phyloP scores from a whole-genome alignment of 345 rosid species.

The Lumnitzera racemosa region DNA sequence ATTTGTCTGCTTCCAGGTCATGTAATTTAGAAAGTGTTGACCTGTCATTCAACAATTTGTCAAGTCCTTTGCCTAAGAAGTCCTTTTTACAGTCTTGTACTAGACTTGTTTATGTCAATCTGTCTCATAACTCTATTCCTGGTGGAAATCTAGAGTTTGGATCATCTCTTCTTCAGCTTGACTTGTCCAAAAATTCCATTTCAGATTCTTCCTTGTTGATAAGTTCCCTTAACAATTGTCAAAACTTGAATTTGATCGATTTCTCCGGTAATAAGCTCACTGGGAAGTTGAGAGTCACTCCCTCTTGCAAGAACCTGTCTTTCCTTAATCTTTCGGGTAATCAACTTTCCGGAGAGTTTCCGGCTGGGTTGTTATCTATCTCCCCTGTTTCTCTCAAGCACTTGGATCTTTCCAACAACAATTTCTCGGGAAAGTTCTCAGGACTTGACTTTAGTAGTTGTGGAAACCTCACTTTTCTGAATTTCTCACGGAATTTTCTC shows the following conservation, averaged over 20 bases:
- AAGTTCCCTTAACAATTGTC: conserved; percentile 43
- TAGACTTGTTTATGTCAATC: conserved; percentile 31
- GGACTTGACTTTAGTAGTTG: conserved; percentile 52
- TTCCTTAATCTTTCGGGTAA: conserved; percentile 61
- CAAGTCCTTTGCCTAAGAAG: conserved; percentile 31
- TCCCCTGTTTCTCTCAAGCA: conserved; percentile 39
- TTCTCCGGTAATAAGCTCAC: conserved; percentile 55
- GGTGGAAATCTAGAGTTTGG: conserved; percentile 39
- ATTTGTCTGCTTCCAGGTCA: conserved; percentile 27
- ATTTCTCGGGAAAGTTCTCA: conserved; percentile 58
- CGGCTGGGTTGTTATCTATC: conserved; percentile 31
- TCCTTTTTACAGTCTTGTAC: conserved; percentile 37
- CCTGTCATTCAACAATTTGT: conserved; percentile 56
- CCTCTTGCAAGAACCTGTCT: conserved; percentile 40
- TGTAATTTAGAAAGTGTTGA: conserved; percentile 57
- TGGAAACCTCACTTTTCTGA: conserved; percentile 45
- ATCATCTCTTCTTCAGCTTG: conserved; percentile 44
- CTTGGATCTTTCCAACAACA: conserved; percentile 69
- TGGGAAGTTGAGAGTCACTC: conserved; percentile 35
- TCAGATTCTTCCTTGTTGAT: conserved; percentile 36
- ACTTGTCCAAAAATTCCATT: conserved; percentile 43
- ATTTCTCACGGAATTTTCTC: conserved; percentile 49
- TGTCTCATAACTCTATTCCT: conserved; percentile 50
- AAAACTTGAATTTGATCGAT: conserved; percentile 55
- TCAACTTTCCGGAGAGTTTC: conserved; percentile 51